Evolutionary conservation across 345 rosid genomes (phyloP).

Genomic region (Melaleuca quinquenervia): DNA sequence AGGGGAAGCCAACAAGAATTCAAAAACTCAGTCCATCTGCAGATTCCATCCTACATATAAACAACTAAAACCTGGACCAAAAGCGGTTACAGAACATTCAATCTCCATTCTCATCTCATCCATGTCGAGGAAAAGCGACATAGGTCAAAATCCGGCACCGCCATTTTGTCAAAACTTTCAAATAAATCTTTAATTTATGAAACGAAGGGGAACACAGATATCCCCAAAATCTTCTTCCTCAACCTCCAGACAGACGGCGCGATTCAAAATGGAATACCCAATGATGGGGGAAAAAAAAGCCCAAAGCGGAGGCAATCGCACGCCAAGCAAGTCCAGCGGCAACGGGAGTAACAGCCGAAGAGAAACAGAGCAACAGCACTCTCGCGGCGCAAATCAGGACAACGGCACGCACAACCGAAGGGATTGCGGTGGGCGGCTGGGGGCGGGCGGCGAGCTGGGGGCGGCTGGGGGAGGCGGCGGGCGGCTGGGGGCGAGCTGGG

Average conservation of each 20-base stretch:
- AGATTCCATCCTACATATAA: neutral
- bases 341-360: neutral
- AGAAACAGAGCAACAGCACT: neutral
- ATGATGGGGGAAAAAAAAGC: neutral
- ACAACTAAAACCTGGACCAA: neutral
- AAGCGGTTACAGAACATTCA: neutral
- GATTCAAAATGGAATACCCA: neutral
- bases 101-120: neutral
- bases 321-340: neutral
- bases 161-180: neutral
- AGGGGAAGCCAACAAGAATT: neutral
- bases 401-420: neutral
- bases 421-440: too few relatives aligned
- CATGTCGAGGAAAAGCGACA: neutral
- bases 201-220: neutral
- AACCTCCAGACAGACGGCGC: neutral
- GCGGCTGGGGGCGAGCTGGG: too few relatives aligned
- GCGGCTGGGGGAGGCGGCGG: too few relatives aligned
- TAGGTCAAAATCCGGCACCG: neutral
- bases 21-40: neutral
- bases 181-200: neutral
- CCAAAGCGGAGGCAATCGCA: neutral
- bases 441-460: too few relatives aligned
- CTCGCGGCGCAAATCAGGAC: neutral
- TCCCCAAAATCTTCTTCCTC: neutral